Conservation (phyloP, 441 rosid species). For the Eutrema salsugineum region DNA sequence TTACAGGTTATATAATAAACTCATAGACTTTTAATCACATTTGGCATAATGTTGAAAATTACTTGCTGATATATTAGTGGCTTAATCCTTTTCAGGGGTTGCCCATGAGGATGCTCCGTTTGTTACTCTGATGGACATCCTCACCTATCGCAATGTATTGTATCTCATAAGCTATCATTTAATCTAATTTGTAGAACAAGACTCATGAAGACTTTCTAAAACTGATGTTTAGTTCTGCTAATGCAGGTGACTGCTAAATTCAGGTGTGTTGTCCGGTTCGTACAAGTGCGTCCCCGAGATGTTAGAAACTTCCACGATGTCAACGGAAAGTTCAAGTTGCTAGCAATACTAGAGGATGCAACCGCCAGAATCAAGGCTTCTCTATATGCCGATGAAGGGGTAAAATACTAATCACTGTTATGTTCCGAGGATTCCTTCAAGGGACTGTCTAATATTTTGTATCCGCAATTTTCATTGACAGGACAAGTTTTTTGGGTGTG, state of each 20-base stretch:
- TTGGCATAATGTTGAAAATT: not conserved
- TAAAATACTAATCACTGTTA: slow-evolving; percentile 1
- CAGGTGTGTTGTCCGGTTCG: slow-evolving; percentile 28
- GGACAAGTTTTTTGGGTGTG: slow-evolving; percentile 27
- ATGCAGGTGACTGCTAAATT: slow-evolving; percentile 30
- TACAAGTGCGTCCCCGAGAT: slow-evolving; percentile 22
- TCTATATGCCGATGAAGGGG: slow-evolving; percentile 25
- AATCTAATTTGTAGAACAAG: not conserved
- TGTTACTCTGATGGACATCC: slow-evolving; percentile 29
- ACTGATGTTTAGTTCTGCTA: slow-evolving; percentile 4
- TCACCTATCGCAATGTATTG: slow-evolving; percentile 23
- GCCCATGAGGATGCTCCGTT: slow-evolving; percentile 26
- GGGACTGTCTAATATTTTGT: not conserved
- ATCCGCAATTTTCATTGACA: not conserved
- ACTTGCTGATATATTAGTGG: not conserved
- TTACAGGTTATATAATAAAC: slow-evolving; percentile 21
- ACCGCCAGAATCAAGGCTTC: slow-evolving; percentile 29
- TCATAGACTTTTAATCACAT: not conserved
- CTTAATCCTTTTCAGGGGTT: slow-evolving; percentile 7
- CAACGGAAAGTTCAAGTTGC: slow-evolving; percentile 3
- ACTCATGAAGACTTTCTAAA: not conserved
- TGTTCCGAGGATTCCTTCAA: not conserved
- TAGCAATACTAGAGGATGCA: slow-evolving; percentile 25
- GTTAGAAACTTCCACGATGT: not conserved
- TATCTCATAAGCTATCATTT: not conserved